Conservation (phyloP, 768 basidiomycete genomes). For the Podaxis sp. region DNA sequence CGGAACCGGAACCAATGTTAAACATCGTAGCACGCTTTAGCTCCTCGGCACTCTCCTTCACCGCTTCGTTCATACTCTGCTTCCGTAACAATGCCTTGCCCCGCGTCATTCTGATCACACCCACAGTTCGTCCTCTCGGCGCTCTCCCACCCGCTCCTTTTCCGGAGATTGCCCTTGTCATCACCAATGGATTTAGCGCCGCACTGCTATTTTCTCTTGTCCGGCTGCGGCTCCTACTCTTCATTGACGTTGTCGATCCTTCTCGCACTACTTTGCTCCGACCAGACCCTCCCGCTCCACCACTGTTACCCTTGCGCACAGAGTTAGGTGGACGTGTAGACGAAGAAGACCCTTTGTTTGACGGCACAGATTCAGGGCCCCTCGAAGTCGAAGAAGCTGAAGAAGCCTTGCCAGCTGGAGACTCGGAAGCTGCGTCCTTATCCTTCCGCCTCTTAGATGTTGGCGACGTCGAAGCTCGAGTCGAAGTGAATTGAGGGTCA, state of each 20-base stretch:
- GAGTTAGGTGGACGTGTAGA: not conserved
- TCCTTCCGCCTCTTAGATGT: conserved; percentile 11
- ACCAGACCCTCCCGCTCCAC: not conserved
- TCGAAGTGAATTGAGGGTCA: not conserved
- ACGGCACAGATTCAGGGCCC: conserved; percentile 1
- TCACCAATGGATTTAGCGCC: not conserved
- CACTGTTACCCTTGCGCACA: conserved; percentile 3
- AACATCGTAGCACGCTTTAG: conserved; percentile 7
- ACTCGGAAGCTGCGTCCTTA: conserved; percentile 3
- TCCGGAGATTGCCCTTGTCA: conserved; percentile 10
- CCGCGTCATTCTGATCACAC: not conserved
- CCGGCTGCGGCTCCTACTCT: conserved; percentile 14
- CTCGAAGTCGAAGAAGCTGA: conserved; percentile 2
- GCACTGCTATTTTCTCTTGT: conserved; percentile 1
- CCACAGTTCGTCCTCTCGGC: not conserved
- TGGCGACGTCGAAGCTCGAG: not conserved
- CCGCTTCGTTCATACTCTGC: conserved; percentile 6
- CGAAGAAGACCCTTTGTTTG: conserved; percentile 5
- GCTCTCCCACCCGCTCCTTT: conserved; percentile 1
- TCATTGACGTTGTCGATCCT: not conserved
- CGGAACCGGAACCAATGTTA: conserved; percentile 10
- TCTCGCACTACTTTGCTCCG: not conserved
- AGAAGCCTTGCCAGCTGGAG: not conserved
- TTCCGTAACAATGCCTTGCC: conserved; percentile 2
- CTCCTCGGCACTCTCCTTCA: conserved; percentile 4